Base-by-base conservation (phyloP, 2,329 filamentous ascomycete species). In the Botrytis medusae region DNA sequence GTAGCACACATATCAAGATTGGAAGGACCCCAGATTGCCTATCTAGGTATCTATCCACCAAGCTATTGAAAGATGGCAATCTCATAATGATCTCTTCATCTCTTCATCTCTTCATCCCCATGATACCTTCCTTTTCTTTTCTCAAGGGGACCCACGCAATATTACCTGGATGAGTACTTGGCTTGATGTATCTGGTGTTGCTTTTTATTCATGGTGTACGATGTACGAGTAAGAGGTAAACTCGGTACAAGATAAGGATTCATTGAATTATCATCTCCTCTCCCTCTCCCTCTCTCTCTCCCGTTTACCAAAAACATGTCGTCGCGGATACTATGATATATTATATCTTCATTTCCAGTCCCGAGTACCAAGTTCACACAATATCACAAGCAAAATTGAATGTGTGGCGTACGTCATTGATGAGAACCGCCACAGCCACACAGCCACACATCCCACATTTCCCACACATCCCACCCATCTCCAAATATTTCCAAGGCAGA, bases 321-420 rank as follows among this genome's bases (percentile, higher is more conserved):
- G 64, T 51, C 64, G 46, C 22, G 32, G 46, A 40, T 5, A 29
- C 25, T 2, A 51, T n/a, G n/a, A n/a, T n/a, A n/a, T n/a, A 29
- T 54, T 29, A 51, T 67, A 67, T 65, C 63, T n/a, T 65, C 63
- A 65, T 37, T 51, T 34, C 34, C 42, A 25, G n/a, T 25, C 8
- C 46, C 3, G 46, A 22, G 46, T 22, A 7, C 37, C 9, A 8
- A 1, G 37, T 8, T 1, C 9, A 7, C 37, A 37, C 22, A 22
- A 20, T 16, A 25, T 65, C 63, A 67, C 44, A 67, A n/a, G 63
- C 44, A n/a, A 48, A 37, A 10, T n/a, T 2, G 1, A 1, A 67
- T 4, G 22, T 54, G 64, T 67, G 64, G 64, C 64, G 64, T 67
- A 46, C 64, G 64, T 67, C 46, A 54, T 67, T 37, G 63, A 67